Evolutionary conservation across 805 yeast species (phyloP), one percentile per base, ranked within the genome.

Genomic region (Candida hungchunana): DNA sequence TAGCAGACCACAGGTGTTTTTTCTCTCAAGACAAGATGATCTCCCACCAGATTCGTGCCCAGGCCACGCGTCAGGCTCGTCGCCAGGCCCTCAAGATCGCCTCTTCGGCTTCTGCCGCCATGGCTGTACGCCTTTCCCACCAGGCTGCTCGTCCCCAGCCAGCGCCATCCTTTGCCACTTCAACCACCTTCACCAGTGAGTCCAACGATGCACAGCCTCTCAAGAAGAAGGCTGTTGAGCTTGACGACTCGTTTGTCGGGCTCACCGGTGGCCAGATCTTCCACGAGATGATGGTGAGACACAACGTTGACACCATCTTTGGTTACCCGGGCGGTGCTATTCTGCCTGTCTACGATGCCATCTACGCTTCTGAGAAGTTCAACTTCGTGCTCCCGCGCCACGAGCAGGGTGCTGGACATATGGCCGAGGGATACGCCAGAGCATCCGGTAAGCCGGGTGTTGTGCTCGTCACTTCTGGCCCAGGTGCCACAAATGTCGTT

Each of bases 311-410:
- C 62, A 87, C 96, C 41, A 77, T 93, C 31, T 93, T 90, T 60
- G 98, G 98, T 28, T 93, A 93, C 67, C 95, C 98, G 37, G 98
- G 98, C 56, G 98, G 98, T 60, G 98, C 98, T 49, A 93, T 93
- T 55, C 73, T 93, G 54, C 97, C 98, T 11, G 98, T 93, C 18
- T 93, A 83, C 58, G 98, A 93, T 60, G 97, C 97, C 49, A 93
- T 93, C 51, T 85, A 82, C 71, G 83, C 90, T 67, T 84, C 96
- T 15, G 79, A 81, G 39, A 77, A 83, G 55, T 90, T 93, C 72
- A 77, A 81, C 50, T 93, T 93, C 58, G 85, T 93, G 38, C 69
- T 93, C 46, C 98, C 98, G 32, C 77, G 94, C 55, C 97, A 93
- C 62, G 98, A 93, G 64, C 98, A 93, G 66, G 98, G 98, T 60